Base-by-base conservation (phyloP, 768 basidiomycete genomes). In the Naematelia encephala region DNA sequence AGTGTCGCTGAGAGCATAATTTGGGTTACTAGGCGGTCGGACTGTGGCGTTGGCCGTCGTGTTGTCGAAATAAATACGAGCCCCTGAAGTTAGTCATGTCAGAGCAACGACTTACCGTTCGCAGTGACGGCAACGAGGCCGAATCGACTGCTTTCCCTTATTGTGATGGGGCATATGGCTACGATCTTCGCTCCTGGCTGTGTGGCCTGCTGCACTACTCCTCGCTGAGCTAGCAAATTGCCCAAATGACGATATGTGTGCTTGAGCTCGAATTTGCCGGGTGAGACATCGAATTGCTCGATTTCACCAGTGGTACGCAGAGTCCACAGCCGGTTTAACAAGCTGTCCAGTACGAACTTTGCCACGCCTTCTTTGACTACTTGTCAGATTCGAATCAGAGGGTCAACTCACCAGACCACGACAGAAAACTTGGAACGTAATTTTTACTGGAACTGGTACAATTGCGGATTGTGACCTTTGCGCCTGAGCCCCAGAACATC, bases 401-500 rank as follows among this genome's bases (percentile, higher is more conserved):
- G 5, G 22, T 19, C 25, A 5, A 50, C 83, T 54, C 71, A 91
- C 90, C 86, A 30, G 80, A 70, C 56, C 79, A 83, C 4, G 85
- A 78, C 25, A 87, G 80, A 64, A 92, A 85, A 21, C 86, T 82
- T 47, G 91, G 91, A 23, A 93, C 80, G 51, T 91, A 81, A 71
- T 88, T 90, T 65, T 86, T 84, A 55, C 90, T 81, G 14, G 86
- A 85, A 42, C 89, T 82, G 19, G 91, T 90, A 70, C 92, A 90
- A 68, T 96, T 94, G 72, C 90, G 82, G 54, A 98, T 81, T 64
- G 88, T 85, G 21, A 90, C 84, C 51, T 86, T 83, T 75, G 91
- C 90, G 3, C 57, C 56, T 45, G 86, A 87, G 29, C 66, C 64
- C 39, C 65, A 66, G 78, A 96, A 94, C 91, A 91, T 94, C 0